Evolutionary conservation across 1,284 basidiomycete species (phyloP).

Genomic region (Erythrobasidium hasegawianum): DNA sequence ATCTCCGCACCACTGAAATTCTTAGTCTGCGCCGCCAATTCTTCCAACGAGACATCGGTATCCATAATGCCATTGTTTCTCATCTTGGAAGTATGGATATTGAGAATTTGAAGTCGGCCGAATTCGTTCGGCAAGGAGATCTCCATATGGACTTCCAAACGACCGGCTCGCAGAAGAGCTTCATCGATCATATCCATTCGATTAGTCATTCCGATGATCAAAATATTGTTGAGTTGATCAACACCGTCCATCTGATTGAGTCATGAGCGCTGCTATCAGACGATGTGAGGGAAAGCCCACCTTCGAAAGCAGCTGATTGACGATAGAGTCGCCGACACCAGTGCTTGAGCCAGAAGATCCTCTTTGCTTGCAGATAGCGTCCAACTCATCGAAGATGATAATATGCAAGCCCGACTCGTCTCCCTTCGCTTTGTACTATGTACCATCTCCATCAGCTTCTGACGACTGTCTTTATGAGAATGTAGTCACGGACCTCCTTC

Average conservation of each 20-base stretch:
- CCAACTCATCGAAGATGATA: conserved; percentile 98
- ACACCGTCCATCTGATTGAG: conserved; percentile 91
- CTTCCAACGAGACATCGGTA: conserved; percentile 73
- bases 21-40: conserved; percentile 83
- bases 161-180: conserved; percentile 91
- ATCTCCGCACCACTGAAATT: conserved; percentile 99
- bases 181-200: conserved; percentile 99
- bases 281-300: conserved; percentile 53
- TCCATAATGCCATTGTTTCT: conserved; percentile 89
- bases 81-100: conserved; percentile 96
- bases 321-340: conserved; percentile 95
- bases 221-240: conserved; percentile 97
- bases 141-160: conserved; percentile 99
- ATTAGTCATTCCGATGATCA: conserved; percentile 99
- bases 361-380: conserved; percentile 98
- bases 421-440: conserved; percentile 92
- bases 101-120: conserved; percentile 89
- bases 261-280: too few relatives aligned
- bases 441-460: not conserved
- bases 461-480: too few relatives aligned
- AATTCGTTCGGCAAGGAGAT: conserved; percentile 94
- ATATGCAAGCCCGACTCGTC: conserved; percentile 98
- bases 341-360: conserved; percentile 76
- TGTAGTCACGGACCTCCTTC: conserved; percentile 68
- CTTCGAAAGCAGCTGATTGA: conserved; percentile 98